phyloP scores from a whole-genome alignment of 2,329 filamentous ascomycete genomes.

The Monilinia fructicola region DNA sequence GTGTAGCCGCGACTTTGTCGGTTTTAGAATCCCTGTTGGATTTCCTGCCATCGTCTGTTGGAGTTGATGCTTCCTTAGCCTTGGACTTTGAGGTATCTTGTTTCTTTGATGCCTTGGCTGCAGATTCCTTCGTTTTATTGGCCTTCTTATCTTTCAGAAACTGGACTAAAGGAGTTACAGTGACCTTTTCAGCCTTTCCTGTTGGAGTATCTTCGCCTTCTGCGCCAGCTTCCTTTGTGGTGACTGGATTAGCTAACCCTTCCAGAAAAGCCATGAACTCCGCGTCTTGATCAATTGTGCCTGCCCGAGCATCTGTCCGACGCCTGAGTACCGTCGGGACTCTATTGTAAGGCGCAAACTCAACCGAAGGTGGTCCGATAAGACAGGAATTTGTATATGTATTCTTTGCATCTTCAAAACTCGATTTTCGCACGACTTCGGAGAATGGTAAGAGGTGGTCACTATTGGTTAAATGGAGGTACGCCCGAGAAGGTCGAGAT shows the following conservation, averaged over 20 bases:
- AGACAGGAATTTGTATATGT: slow-evolving; percentile 70
- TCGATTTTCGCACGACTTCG: slow-evolving; percentile 64
- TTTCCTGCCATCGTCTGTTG: slow-evolving; percentile 50
- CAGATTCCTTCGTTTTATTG: slow-evolving; percentile 61
- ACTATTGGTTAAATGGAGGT: slow-evolving; percentile 75
- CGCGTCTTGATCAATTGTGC: slow-evolving; percentile 93
- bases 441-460: slow-evolving; percentile 66
- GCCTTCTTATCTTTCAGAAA: slow-evolving; percentile 91
- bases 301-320: slow-evolving; percentile 79
- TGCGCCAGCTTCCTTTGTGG: slow-evolving; percentile 49
- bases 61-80: slow-evolving; percentile 49
- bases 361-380: slow-evolving; percentile 74
- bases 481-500: slow-evolving; percentile 76
- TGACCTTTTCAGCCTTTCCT: slow-evolving; percentile 56
- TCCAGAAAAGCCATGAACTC: slow-evolving; percentile 95
- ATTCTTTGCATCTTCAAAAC: slow-evolving; percentile 80
- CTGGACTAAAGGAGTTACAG: slow-evolving; percentile 85
- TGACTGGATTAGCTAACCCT: slow-evolving; percentile 70
- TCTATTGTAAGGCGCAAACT: slow-evolving; percentile 82
- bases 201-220: slow-evolving; percentile 30
- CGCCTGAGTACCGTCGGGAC: slow-evolving; percentile 67
- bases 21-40: slow-evolving; percentile 61
- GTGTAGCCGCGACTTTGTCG: slow-evolving; percentile 59
- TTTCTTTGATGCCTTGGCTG: slow-evolving; percentile 56
- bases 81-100: slow-evolving; percentile 48